These are phyloP conservation scores for Dissophora ornata DNA, from an alignment of 192 early-diverging fungal genomes.

Conservation along the genomic window DNA sequence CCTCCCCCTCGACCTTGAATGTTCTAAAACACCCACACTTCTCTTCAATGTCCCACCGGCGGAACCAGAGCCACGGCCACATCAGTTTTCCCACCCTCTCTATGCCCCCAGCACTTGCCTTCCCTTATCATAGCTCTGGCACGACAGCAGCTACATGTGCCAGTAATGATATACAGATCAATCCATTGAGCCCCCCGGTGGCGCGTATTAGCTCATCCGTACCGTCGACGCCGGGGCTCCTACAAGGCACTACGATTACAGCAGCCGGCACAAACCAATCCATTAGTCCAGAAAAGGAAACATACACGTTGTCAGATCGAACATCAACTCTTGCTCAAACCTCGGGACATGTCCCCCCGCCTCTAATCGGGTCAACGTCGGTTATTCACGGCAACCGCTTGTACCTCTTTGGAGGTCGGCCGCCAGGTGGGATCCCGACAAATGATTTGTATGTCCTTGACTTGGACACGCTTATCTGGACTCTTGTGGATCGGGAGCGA, in stretches of 20 bases:
- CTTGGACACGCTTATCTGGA: conserved; percentile 69
- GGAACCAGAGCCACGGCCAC: conserved; percentile 33
- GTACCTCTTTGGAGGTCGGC: conserved; percentile 78
- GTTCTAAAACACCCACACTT: too few relatives aligned
- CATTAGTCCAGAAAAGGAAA: conserved; percentile 10
- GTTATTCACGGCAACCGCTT: conserved; percentile 66
- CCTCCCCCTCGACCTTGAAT: too few relatives aligned
- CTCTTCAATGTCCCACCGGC: conserved; percentile 8
- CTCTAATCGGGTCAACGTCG: conserved; percentile 73
- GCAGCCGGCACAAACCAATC: neutral
- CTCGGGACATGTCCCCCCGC: conserved; percentile 75
- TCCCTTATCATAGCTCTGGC: neutral
- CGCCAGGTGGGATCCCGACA: conserved; percentile 68
- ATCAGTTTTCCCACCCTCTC: conserved; percentile 17
- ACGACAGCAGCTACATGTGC: neutral
- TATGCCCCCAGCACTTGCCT: conserved; percentile 13
- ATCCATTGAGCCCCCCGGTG: neutral
- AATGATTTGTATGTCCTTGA: conserved; percentile 75
- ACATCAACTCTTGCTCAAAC: conserved; percentile 55
- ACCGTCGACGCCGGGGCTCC: conserved; percentile 12
- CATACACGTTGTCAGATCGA: conserved; percentile 60
- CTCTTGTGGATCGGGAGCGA: conserved; percentile 50
- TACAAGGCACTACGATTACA: neutral
- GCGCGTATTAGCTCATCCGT: conserved; percentile 15
- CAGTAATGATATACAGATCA: conserved; percentile 1